Base-by-base conservation (phyloP, 306 rosid genomes). In the Prunus fruticosa region DNA sequence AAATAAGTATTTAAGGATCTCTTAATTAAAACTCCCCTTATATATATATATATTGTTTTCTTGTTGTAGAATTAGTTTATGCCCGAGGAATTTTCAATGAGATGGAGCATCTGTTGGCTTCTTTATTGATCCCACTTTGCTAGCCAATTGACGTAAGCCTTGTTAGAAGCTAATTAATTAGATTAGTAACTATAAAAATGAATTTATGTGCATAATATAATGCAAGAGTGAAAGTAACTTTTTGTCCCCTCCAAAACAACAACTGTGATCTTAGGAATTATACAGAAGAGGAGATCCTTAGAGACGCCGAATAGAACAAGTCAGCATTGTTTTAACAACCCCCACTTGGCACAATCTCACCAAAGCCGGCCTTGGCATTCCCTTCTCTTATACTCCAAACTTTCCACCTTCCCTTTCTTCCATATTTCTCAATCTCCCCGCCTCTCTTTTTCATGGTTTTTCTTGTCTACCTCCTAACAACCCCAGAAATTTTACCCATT, bases 311-410 rank as follows among this genome's bases (percentile, higher is more conserved):
- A 92, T 82, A 82, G 92, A 90, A 87, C 94, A 86, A 90, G 91
- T 89, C 91, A 53, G 67, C 98, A 80, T 93, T 68, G 93, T 79
- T 86, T 87, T 78, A 13, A 74, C 98, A 83, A 81, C 93, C 79
- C 84, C 96, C 8, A 91, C 72, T 82, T 91, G 97, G 87, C 98
- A 65, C 45, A 53, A 72, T 73, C 83, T 78, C 34, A 16, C 52
- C 74, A 66, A 2, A 34, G 95, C 93, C 95, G 96, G 92, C 96
- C 78, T 49, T 77, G 49, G 6, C 6, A 20, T 15, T 19, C 14
- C 57, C 75, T 49, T 51, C 72, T 2, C 4, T 74, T 64, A 66
- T 78, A 34, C 81, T 74, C 72, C 78, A n/a, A 1, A 72, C 51
- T 78, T 76, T 43, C 75, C 62, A 56, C 67, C 75, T 54, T 67